A percentile compares a stretch with the other conserved stretches of the same genome.
phyloP scores from a whole-genome alignment of 2,329 filamentous ascomycete species.

The Alternaria arbusti region DNA sequence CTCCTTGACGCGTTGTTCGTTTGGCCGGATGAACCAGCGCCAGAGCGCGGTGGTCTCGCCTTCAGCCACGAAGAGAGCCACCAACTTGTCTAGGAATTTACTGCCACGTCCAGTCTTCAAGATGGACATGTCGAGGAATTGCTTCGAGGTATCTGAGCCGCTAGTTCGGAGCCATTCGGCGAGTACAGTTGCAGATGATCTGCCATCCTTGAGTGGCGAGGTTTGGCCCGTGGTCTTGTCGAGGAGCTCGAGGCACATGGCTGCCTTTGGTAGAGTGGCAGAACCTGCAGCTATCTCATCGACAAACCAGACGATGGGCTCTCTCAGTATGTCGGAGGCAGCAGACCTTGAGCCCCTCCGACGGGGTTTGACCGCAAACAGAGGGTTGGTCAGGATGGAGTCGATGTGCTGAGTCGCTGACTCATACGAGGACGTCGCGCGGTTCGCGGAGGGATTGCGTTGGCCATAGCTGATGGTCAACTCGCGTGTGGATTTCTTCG shows the following conservation, averaged over 20 bases:
- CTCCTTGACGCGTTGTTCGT: conserved; percentile 24
- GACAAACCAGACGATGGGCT: conserved; percentile 52
- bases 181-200: conserved; percentile 26
- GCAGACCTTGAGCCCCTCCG: conserved; percentile 34
- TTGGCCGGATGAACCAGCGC: conserved; percentile 37
- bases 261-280: conserved; percentile 48
- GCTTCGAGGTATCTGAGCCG: conserved; percentile 33
- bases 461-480: conserved; percentile 12
- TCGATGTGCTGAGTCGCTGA: conserved; percentile 56
- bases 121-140: conserved; percentile 30
- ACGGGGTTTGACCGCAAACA: conserved; percentile 51
- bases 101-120: conserved; percentile 10
- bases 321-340: conserved; percentile 33
- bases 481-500: not conserved
- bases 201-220: conserved; percentile 8
- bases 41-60: conserved; percentile 30
- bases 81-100: conserved; percentile 26
- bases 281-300: conserved; percentile 47
- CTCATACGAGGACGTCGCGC: conserved; percentile 43
- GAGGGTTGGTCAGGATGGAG: conserved; percentile 59
- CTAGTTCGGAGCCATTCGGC: conserved; percentile 41
- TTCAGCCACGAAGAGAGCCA: conserved; percentile 30
- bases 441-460: conserved; percentile 10
- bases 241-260: conserved; percentile 47
- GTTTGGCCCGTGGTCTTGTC: conserved; percentile 16